These are phyloP conservation scores for Diaporthe sp. DNA, from an alignment of 2,329 filamentous ascomycete species.

Conservation along the genomic window DNA sequence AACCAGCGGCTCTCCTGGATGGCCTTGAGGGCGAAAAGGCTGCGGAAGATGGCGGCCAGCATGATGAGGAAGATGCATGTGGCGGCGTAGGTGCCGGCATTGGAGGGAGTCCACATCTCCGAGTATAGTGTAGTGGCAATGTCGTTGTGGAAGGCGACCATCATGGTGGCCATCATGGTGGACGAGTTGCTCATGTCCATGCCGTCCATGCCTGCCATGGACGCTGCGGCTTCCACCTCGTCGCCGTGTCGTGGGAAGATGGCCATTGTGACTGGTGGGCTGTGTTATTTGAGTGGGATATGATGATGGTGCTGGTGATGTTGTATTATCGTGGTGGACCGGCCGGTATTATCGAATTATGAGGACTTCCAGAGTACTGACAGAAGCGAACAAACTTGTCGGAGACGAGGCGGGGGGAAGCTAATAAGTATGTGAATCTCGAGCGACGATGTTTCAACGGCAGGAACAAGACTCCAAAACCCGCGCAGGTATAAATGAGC, in stretches of 20 bases:
- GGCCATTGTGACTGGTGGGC: conserved; percentile 7
- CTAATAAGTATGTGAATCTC: neutral
- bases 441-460: neutral
- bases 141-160: conserved; percentile 72
- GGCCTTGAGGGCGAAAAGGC: conserved; percentile 79
- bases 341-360: conserved; percentile 10
- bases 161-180: conserved; percentile 60
- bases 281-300: neutral
- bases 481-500: conserved; percentile 33
- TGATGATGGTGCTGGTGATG: neutral
- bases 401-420: neutral
- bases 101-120: conserved; percentile 79
- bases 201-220: conserved; percentile 42
- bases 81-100: conserved; percentile 81
- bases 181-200: conserved; percentile 45
- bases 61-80: conserved; percentile 93
- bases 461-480: neutral
- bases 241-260: conserved; percentile 36
- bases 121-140: conserved; percentile 69
- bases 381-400: neutral
- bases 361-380: conserved; percentile 23
- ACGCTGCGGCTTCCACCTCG: conserved; percentile 46
- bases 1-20: conserved; percentile 76
- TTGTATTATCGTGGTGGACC: neutral
- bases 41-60: conserved; percentile 78